Percentiles rank a stretch among this genome's conserved stretches.
Evolutionary conservation across 1,284 basidiomycete genomes (phyloP).

Genomic region (Rhodofomes roseus): DNA sequence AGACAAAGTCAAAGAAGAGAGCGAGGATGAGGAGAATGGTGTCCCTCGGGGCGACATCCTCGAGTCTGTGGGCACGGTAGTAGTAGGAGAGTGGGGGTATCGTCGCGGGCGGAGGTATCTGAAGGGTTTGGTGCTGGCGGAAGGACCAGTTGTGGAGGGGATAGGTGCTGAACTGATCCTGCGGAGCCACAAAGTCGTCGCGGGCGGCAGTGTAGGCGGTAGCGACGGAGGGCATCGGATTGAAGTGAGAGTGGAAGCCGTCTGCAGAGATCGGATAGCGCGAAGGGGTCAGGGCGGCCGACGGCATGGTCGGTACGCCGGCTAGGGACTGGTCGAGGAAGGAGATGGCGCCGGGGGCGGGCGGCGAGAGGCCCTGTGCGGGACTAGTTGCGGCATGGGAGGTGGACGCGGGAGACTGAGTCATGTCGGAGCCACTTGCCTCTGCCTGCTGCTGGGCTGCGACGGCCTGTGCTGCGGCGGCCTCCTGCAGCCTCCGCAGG

Average conservation of each 20-base stretch:
- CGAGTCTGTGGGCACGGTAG: constrained; percentile 64
- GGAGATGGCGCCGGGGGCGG: constrained; percentile 38
- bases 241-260: constrained; percentile 53
- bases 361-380: constrained; percentile 41
- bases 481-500: constrained; percentile 74
- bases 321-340: constrained; percentile 51
- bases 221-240: constrained; percentile 38
- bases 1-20: constrained; percentile 87
- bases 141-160: constrained; percentile 69
- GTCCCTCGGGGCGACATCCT: constrained; percentile 73
- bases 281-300: constrained; percentile 55
- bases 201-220: constrained; percentile 27
- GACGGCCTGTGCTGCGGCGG: constrained; percentile 58
- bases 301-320: constrained; percentile 35
- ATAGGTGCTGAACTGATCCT: constrained; percentile 57
- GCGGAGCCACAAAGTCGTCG: constrained; percentile 36
- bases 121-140: constrained; percentile 54
- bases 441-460: constrained; percentile 32
- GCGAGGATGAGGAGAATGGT: constrained; percentile 76
- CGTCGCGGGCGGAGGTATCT: constrained; percentile 44
- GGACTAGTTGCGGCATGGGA: constrained; percentile 44
- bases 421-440: constrained; percentile 33
- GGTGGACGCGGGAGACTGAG: constrained; percentile 47
- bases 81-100: constrained; percentile 70
- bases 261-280: constrained; percentile 71